Conservation (phyloP, 2,329 filamentous ascomycete species). For the Talaromyces sp. region DNA sequence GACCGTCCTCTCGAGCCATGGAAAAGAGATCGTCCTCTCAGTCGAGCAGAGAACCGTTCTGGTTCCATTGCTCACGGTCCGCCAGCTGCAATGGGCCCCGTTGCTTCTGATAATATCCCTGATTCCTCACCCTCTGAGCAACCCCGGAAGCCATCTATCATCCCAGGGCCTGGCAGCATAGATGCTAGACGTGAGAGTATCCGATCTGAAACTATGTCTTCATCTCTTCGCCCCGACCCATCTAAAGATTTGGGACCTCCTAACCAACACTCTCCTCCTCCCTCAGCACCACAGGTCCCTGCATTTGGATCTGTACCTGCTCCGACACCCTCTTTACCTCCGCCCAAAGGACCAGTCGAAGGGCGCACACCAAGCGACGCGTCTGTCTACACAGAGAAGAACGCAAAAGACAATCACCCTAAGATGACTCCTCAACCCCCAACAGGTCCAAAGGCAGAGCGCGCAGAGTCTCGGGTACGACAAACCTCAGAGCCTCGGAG, state of each 20-base stretch:
- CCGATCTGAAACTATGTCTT: conserved; percentile 25
- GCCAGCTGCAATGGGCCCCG: conserved; percentile 18
- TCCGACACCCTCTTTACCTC: conserved; percentile 25
- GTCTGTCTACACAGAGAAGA: conserved; percentile 24
- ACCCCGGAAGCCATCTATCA: conserved; percentile 27
- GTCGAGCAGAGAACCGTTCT: conserved; percentile 32
- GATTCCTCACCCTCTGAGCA: conserved; percentile 31
- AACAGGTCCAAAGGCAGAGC: conserved; percentile 49
- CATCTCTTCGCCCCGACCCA: conserved; percentile 29
- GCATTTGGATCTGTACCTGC: conserved; percentile 45
- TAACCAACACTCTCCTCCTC: conserved; percentile 39
- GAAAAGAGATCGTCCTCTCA: conserved; percentile 45
- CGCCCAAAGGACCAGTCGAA: conserved; percentile 26
- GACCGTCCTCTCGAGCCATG: conserved; percentile 38
- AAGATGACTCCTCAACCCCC: conserved; percentile 40
- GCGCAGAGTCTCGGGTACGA: conserved; percentile 25
- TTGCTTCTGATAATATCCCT: conserved; percentile 24
- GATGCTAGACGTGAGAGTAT: conserved; percentile 38
- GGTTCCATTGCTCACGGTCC: conserved; percentile 27
- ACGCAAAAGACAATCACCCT: conserved; percentile 23
- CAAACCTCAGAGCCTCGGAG: conserved; percentile 27
- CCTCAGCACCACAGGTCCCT: conserved; percentile 46
- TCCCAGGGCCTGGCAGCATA: conserved; percentile 15
- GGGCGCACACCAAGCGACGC: conserved; percentile 6
- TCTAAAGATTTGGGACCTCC: conserved; percentile 30